phyloP scores from a whole-genome alignment of 1,139 yeast species.

The Geotrichum histeridarum region DNA sequence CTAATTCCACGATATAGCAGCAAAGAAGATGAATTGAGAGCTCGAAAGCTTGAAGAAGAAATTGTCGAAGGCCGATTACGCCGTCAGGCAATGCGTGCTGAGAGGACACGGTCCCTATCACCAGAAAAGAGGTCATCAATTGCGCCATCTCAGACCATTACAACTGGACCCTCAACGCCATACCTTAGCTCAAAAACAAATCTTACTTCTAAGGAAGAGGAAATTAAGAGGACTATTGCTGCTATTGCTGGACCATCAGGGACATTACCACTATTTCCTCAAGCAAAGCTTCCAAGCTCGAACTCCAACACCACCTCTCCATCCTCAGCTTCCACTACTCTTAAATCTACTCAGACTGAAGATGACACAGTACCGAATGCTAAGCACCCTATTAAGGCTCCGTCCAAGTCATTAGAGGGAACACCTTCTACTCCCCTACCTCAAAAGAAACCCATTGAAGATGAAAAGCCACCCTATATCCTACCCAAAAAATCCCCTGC shows the following conservation, averaged over 20 bases:
- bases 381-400: not conserved
- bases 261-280: slow-evolving; percentile 17
- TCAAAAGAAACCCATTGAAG: not conserved
- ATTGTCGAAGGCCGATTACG: slow-evolving; percentile 34
- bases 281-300: not conserved
- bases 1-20: slow-evolving; percentile 22
- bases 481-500: slow-evolving; percentile 6
- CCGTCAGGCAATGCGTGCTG: slow-evolving; percentile 32
- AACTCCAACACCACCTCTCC: not conserved
- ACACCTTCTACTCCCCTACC: not conserved
- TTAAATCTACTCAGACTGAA: not conserved
- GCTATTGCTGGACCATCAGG: slow-evolving; percentile 26
- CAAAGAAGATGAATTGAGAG: slow-evolving; percentile 38
- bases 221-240: slow-evolving; percentile 25
- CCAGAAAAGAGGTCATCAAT: slow-evolving; percentile 24
- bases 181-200: slow-evolving; percentile 8
- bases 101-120: slow-evolving; percentile 30
- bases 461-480: slow-evolving; percentile 1
- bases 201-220: slow-evolving; percentile 23
- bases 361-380: not conserved
- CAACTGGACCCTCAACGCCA: slow-evolving; percentile 8
- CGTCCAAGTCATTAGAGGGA: not conserved
- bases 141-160: not conserved
- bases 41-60: slow-evolving; percentile 36
- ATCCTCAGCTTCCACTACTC: not conserved